Conservation (phyloP, 106 monocot genomes). For the Phalaenopsis equestris region DNA sequence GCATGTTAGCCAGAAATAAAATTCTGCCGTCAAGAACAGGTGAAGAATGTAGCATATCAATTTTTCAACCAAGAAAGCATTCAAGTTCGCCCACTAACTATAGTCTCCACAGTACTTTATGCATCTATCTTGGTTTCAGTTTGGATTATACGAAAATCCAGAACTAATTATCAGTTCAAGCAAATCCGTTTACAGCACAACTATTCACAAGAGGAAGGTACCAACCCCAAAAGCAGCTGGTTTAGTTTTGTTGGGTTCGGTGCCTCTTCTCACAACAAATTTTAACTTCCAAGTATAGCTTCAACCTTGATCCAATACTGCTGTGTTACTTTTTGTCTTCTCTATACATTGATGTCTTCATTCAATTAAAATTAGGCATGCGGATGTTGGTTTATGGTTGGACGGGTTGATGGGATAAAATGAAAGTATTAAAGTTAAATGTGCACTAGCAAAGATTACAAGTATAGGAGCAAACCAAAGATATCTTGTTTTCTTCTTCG, state of each 20-base stretch:
- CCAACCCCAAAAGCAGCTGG: no score
- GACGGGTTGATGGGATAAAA: neutral
- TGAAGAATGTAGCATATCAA: neutral
- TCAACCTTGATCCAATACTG: neutral
- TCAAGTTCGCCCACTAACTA: neutral
- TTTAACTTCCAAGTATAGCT: neutral
- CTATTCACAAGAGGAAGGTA: no score
- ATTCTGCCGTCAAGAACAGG: neutral
- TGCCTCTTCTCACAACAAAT: conserved; percentile 2
- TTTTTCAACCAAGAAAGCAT: neutral
- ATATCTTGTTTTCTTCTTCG: neutral
- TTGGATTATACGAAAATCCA: neutral
- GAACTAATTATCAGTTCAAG: neutral
- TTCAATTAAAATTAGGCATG: neutral
- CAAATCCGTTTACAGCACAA: no score
- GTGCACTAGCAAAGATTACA: neutral
- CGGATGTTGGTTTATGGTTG: neutral
- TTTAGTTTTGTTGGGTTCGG: neutral
- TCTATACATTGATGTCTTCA: neutral
- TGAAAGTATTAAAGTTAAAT: neutral
- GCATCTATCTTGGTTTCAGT: neutral
- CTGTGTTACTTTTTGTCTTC: neutral
- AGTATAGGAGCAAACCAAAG: neutral
- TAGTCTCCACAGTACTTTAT: neutral
- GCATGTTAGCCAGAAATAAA: no score